Percentiles rank a stretch among this genome's conserved stretches.
Evolutionary conservation across 768 basidiomycete genomes (phyloP).

Genomic region (Tylopilus sp.): DNA sequence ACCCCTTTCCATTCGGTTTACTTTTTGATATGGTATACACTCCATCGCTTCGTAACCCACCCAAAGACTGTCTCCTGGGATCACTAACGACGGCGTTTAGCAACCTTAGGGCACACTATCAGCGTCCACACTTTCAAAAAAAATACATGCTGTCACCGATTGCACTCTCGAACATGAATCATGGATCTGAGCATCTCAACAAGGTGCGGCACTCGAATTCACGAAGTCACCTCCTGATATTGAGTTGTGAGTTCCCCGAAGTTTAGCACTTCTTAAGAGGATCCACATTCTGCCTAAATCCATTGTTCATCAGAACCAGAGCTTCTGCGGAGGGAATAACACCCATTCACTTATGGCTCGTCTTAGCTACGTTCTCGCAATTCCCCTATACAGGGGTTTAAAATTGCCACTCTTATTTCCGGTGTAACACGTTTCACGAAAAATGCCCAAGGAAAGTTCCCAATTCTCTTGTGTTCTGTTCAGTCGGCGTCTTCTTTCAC

Average conservation of each 20-base stretch:
- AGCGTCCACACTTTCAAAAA: constrained; percentile 8
- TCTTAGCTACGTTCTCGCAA: constrained; percentile 5
- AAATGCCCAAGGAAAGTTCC: neutral
- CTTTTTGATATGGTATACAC: neutral
- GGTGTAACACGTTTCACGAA: constrained; percentile 9
- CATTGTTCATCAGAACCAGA: constrained; percentile 6
- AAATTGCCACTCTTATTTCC: constrained; percentile 15
- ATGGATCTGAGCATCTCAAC: constrained; percentile 1
- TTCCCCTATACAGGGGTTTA: neutral
- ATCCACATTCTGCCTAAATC: constrained; percentile 14
- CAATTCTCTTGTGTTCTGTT: neutral
- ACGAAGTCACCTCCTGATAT: constrained; percentile 7
- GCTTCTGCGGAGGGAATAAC: constrained; percentile 6
- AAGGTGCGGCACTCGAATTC: constrained; percentile 2
- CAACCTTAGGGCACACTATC: neutral
- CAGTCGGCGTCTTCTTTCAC: constrained; percentile 4
- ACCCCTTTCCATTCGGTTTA: constrained; percentile 3
- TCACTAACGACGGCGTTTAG: constrained; percentile 19
- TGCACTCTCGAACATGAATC: constrained; percentile 16
- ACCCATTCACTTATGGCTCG: constrained; percentile 3
- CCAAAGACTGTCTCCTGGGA: neutral
- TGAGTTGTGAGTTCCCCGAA: constrained; percentile 1
- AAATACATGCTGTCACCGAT: constrained; percentile 6
- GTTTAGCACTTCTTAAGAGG: constrained; percentile 18
- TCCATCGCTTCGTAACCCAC: constrained; percentile 9